Percentiles rank a stretch among this genome's conserved stretches.
These are phyloP conservation scores for Candida dubliniensis DNA, from an alignment of 1,139 yeast genomes.

Conservation along the genomic window DNA sequence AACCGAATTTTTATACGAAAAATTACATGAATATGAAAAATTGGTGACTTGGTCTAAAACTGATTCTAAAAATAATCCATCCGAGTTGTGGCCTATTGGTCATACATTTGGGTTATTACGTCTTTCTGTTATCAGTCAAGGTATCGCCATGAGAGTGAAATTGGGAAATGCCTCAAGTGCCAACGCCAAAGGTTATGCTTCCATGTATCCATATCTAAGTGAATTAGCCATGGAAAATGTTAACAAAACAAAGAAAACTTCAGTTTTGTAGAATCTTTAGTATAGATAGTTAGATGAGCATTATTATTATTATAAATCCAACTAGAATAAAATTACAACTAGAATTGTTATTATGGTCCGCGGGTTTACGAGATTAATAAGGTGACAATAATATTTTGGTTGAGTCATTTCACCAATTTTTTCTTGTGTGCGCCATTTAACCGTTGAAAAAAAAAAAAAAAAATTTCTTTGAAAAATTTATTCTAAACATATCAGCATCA, in stretches of 20 bases:
- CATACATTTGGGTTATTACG: conserved; percentile 60
- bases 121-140: conserved; percentile 63
- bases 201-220: conserved; percentile 46
- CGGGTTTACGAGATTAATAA: too few species aligned
- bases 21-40: conserved; percentile 21
- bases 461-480: too few species aligned
- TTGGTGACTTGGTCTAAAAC: conserved; percentile 30
- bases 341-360: too few species aligned
- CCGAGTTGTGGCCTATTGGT: conserved; percentile 54
- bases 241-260: not conserved
- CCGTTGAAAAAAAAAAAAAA: too few species aligned
- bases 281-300: not conserved
- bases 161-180: conserved; percentile 63
- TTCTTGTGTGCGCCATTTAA: too few species aligned
- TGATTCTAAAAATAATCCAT: conserved; percentile 40
- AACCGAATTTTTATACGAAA: conserved; percentile 21
- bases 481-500: too few species aligned
- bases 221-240: conserved; percentile 28
- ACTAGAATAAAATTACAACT: too few species aligned
- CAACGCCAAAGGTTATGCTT: conserved; percentile 48
- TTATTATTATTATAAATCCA: not conserved
- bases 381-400: too few species aligned
- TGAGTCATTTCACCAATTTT: too few species aligned
- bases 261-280: not conserved
- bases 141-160: conserved; percentile 62